phyloP scores from a whole-genome alignment of 2,329 filamentous ascomycete genomes.

The Dryadomyces quercus-mongolicae region DNA sequence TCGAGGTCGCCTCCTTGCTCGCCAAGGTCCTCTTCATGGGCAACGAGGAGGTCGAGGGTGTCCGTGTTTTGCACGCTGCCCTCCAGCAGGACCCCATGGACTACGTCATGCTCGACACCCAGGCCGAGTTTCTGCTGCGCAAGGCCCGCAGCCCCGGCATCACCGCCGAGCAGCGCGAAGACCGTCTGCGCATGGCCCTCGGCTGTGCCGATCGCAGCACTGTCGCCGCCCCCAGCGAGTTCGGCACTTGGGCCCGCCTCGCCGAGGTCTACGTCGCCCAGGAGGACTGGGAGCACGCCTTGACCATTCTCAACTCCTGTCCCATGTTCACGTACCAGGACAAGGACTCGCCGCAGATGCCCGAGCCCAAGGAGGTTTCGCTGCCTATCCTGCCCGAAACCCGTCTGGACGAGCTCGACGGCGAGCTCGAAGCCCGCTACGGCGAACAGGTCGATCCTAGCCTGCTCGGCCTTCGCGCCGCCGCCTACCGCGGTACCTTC shows the following conservation, averaged over 20 bases:
- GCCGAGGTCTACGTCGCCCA: conserved; percentile 88
- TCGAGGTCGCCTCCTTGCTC: conserved; percentile 86
- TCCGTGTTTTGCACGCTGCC: conserved; percentile 76
- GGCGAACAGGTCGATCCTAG: conserved; percentile 80
- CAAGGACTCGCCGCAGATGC: conserved; percentile 90
- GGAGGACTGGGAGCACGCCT: conserved; percentile 92
- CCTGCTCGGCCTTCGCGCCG: conserved; percentile 72
- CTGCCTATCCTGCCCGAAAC: conserved; percentile 82
- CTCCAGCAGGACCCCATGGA: conserved; percentile 93
- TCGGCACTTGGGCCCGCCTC: conserved; percentile 88
- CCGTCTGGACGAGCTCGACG: conserved; percentile 90
- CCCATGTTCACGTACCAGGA: conserved; percentile 99
- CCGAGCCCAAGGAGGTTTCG: conserved; percentile 77
- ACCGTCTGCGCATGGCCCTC: conserved; percentile 71
- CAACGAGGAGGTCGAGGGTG: conserved; percentile 93
- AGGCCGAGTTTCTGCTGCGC: conserved; percentile 80
- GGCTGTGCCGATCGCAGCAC: conserved; percentile 92
- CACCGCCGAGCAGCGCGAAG: conserved; percentile 42
- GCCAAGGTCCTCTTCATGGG: conserved; percentile 87
- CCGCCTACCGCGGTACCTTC: conserved; percentile 89
- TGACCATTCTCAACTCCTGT: conserved; percentile 93
- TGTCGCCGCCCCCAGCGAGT: conserved; percentile 90
- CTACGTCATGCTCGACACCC: conserved; percentile 88
- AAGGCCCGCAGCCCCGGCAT: conserved; percentile 52
- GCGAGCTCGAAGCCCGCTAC: conserved; percentile 70